phyloP scores from a whole-genome alignment of 257 asterid species.

The Ehretia macrophylla region DNA sequence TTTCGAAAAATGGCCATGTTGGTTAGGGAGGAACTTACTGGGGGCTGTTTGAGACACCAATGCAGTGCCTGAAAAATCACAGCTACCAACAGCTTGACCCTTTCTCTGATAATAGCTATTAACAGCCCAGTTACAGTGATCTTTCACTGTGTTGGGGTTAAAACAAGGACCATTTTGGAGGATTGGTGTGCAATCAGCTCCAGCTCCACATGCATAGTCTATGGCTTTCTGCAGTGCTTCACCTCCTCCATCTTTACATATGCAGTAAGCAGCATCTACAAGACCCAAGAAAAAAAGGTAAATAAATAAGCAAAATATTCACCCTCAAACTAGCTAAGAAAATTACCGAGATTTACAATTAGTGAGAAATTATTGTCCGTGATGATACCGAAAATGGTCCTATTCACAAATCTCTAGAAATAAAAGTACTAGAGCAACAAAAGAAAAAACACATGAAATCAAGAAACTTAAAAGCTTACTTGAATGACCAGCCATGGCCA shows the following conservation, averaged over 20 bases:
- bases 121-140: slow-evolving; percentile 86
- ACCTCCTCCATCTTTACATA: slow-evolving; percentile 50
- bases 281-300: neutral
- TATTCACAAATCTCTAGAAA: slow-evolving; percentile 1
- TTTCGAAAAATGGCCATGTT: neutral
- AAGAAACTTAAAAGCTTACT: slow-evolving; percentile 21
- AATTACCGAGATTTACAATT: neutral
- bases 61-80: slow-evolving; percentile 70
- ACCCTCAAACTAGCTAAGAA: too few species aligned
- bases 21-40: slow-evolving; percentile 29
- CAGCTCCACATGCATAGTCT: slow-evolving; percentile 85
- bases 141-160: slow-evolving; percentile 66
- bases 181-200: slow-evolving; percentile 76
- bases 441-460: neutral
- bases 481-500: slow-evolving; percentile 46
- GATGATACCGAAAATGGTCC: neutral
- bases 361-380: neutral
- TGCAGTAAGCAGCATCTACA: slow-evolving; percentile 60
- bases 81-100: slow-evolving; percentile 39
- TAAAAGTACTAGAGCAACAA: neutral
- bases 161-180: slow-evolving; percentile 57
- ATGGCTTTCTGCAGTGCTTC: slow-evolving; percentile 56
- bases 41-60: slow-evolving; percentile 29
- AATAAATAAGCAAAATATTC: neutral
- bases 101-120: slow-evolving; percentile 80